These are phyloP conservation scores for Mixia osmundae DNA, from an alignment of 1,284 basidiomycete species.

Conservation along the genomic window DNA sequence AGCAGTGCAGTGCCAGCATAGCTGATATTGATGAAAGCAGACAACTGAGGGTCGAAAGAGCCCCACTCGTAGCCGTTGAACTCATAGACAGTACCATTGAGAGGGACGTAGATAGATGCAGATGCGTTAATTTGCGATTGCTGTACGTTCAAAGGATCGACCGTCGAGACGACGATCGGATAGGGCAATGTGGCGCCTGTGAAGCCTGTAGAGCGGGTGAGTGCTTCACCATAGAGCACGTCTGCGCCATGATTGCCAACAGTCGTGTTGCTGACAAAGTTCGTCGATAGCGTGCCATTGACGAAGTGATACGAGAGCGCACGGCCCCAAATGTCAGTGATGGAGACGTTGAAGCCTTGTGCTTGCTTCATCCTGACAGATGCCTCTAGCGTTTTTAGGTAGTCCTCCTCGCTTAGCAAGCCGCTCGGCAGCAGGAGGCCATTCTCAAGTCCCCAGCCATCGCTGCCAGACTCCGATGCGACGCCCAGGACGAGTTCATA, in stretches of 20 bases:
- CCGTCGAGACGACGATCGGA: slow-evolving; percentile 13
- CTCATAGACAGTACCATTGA: slow-evolving; percentile 11
- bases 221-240: slow-evolving; percentile 10
- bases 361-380: slow-evolving; percentile 12
- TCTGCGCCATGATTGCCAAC: slow-evolving; percentile 7
- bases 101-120: slow-evolving; percentile 5
- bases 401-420: slow-evolving; percentile 5
- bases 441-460: slow-evolving; percentile 10
- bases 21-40: slow-evolving; percentile 34
- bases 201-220: slow-evolving; percentile 11
- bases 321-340: slow-evolving; percentile 6
- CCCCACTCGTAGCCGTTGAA: slow-evolving; percentile 32
- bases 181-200: slow-evolving; percentile 11
- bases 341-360: slow-evolving; percentile 14
- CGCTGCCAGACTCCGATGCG: not conserved
- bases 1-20: slow-evolving; percentile 36
- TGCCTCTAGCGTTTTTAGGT: slow-evolving; percentile 5
- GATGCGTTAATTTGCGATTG: not conserved
- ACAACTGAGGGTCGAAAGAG: slow-evolving; percentile 40
- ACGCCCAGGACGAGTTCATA: slow-evolving; percentile 13
- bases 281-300: slow-evolving; percentile 10
- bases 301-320: slow-evolving; percentile 15
- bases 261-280: slow-evolving; percentile 8
- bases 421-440: slow-evolving; percentile 9
- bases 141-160: slow-evolving; percentile 1